Evolutionary conservation across 1,284 basidiomycete genomes (phyloP), one percentile per base, ranked within the genome.

Genomic region (Austroboletus niveus): DNA sequence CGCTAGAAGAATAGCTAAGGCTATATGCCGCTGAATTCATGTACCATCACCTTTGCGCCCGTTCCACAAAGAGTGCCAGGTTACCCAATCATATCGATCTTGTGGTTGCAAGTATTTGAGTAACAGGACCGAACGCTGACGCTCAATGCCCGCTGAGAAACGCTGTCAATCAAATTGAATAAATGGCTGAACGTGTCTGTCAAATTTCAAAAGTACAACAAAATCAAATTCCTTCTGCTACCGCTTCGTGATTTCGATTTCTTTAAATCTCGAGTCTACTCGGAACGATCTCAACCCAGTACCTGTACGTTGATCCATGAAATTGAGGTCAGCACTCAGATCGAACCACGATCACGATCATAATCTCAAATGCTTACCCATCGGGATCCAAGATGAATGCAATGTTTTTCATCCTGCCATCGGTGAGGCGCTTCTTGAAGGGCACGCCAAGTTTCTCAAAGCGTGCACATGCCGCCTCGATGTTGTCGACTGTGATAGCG

Each of bases 321-420:
- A n/a, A 40, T 43, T 40, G 17, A 22, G 47, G 46, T 22, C 17
- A 24, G 5, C 34, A 42, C n/a, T 14, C 41, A 10, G 2, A 6
- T 6, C 11, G 14, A 12, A 42, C 41, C 40, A 41, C 46, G 8
- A 57, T 10, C 6, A 49, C 17, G 24, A 44, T 2, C 12, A 17
- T n/a, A 8, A 38, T 38, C 36, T 8, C 15, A 15, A 69, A 38
- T 0, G 3, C 78, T 62, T 63, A 89, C 82, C 85, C 85, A 73
- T 93, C 91, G 27, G 92, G 92, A 70, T 95, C 93, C 69, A 92
- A 73, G 62, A 94, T 86, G 69, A 97, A 96, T 3, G 94, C 94
- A 56, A 93, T 89, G 61, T 88, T 40, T 69, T 72, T 84, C 91
- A 97, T 95, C 67, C 79, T 87, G 7, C 94, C 94, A 51, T 96